Evolutionary conservation across 2,329 filamentous ascomycete species (phyloP).

Genomic region (Daldinia sp.): DNA sequence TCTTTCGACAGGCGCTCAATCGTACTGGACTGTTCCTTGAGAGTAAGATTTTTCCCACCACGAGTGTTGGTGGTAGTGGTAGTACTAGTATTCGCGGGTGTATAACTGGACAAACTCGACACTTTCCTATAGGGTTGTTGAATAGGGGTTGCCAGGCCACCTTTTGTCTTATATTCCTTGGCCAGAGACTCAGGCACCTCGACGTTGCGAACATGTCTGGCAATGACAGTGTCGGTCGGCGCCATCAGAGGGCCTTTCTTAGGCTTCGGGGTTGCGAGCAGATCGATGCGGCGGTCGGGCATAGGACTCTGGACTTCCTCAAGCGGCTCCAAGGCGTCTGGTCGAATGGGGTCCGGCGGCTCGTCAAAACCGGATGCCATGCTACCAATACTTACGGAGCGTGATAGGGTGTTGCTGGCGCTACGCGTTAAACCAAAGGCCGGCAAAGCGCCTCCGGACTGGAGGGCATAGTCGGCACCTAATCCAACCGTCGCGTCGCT

Average conservation of each 20-base stretch:
- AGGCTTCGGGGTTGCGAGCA: constrained; percentile 78
- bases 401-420: constrained; percentile 70
- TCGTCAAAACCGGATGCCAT: constrained; percentile 83
- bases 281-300: constrained; percentile 56
- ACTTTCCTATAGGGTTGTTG: constrained; percentile 56
- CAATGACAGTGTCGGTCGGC: constrained; percentile 88
- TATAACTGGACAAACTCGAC: constrained; percentile 51
- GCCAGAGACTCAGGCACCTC: constrained; percentile 91
- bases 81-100: constrained; percentile 60
- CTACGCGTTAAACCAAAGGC: constrained; percentile 63
- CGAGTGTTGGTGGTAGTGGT: constrained; percentile 62
- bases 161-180: constrained; percentile 84
- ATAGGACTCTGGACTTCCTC: constrained; percentile 60
- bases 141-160: constrained; percentile 69
- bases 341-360: constrained; percentile 59
- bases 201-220: constrained; percentile 88
- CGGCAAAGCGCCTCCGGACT: constrained; percentile 81
- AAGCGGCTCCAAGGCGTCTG: constrained; percentile 62
- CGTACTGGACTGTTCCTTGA: constrained; percentile 97
- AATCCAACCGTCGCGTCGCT: constrained; percentile 78
- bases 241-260: constrained; percentile 67
- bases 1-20: constrained; percentile 97
- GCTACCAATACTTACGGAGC: constrained; percentile 88
- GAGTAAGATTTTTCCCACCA: constrained; percentile 78
- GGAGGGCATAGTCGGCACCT: constrained; percentile 82